These are phyloP conservation scores for Aurinia saxatilis DNA, from an alignment of 345 rosid genomes.

Conservation along the genomic window DNA sequence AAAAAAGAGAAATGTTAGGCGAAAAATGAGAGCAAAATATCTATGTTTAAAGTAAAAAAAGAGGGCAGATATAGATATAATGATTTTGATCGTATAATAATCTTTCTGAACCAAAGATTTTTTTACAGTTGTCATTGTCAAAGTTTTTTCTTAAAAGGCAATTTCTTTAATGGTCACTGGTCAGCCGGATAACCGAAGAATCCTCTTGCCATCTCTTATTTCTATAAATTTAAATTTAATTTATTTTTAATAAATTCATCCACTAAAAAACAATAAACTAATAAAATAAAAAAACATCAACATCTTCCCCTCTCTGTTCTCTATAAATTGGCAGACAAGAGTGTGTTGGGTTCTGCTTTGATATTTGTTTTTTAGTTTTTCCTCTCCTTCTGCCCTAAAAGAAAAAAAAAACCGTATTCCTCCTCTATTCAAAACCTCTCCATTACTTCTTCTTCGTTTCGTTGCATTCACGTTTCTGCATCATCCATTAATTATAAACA, in stretches of 20 bases:
- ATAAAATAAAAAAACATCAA: constrained; percentile 8
- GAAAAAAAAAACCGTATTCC: constrained; percentile 12
- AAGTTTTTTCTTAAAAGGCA: constrained; percentile 23
- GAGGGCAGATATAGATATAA: constrained; percentile 8
- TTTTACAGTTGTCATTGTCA: constrained; percentile 27
- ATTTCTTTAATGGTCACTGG: constrained; percentile 31
- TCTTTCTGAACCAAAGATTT: constrained; percentile 18
- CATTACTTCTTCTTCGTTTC: constrained; percentile 14
- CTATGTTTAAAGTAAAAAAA: constrained; percentile 6
- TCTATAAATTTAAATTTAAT: background rate
- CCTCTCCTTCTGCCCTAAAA: constrained; percentile 1
- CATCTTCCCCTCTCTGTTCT: constrained; percentile 31
- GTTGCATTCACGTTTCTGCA: constrained; percentile 26
- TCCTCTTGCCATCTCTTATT: constrained; percentile 21
- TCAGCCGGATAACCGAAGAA: constrained; percentile 28
- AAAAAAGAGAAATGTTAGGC: constrained; percentile 2
- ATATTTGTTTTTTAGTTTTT: constrained; percentile 21
- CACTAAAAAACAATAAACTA: constrained; percentile 3
- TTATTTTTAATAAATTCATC: no score
- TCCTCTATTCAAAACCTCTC: background rate
- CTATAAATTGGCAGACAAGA: constrained; percentile 33
- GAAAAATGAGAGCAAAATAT: background rate
- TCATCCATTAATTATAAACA: background rate
- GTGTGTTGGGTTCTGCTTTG: constrained; percentile 20
- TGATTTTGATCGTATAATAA: constrained; percentile 25